Evolutionary conservation across 768 basidiomycete species (phyloP).

Genomic region (Lanmaoa pseudosensibilis): DNA sequence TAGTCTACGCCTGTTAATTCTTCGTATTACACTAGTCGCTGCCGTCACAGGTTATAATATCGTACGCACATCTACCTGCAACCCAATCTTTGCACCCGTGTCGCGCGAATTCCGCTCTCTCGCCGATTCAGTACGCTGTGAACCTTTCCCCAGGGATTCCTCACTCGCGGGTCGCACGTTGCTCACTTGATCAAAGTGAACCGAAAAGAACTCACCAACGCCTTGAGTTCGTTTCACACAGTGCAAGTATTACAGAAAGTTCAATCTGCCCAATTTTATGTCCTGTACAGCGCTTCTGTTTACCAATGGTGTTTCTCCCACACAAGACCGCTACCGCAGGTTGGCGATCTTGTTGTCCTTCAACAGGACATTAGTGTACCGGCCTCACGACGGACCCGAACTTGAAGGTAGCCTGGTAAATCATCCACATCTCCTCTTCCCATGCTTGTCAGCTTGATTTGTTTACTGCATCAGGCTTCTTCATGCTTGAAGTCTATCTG

Average conservation of each 20-base stretch:
- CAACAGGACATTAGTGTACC: not conserved
- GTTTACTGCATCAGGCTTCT: not conserved
- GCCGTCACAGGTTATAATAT: not conserved
- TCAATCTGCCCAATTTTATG: conserved; percentile 8
- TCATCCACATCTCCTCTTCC: not conserved
- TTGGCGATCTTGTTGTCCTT: not conserved
- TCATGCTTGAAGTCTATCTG: not conserved
- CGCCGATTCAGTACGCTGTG: not conserved
- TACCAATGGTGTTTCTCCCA: not conserved
- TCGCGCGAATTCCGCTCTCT: not conserved
- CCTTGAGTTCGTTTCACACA: not conserved
- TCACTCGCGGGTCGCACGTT: not conserved
- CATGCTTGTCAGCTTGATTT: conserved; percentile 9
- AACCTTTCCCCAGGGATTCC: not conserved
- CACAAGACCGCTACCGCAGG: not conserved
- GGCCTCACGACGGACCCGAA: conserved; percentile 3
- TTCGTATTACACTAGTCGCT: not conserved
- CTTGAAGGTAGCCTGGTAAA: not conserved
- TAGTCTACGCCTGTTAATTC: not conserved
- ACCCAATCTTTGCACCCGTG: not conserved
- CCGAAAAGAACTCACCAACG: too few species aligned
- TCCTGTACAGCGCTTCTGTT: not conserved
- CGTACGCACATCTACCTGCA: not conserved
- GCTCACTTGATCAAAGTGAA: not conserved
- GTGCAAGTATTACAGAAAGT: not conserved